Evolutionary conservation across 495 filamentous ascomycete species (phyloP).

Genomic region (Daldinia loculata): DNA sequence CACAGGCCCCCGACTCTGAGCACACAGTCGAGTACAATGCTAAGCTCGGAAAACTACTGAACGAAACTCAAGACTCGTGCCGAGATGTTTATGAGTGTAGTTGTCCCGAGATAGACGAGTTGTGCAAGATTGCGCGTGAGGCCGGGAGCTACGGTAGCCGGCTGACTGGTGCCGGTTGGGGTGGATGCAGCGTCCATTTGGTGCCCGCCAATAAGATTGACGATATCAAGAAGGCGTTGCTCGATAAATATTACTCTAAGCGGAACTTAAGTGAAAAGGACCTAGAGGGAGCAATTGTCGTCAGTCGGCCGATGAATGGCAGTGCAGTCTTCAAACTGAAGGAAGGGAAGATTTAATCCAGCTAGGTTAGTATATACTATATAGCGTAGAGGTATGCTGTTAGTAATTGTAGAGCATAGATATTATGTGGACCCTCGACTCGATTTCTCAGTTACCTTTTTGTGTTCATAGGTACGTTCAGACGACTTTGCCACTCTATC

Average conservation of each 20-base stretch:
- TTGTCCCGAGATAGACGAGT: slow-evolving; percentile 85
- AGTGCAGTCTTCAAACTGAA: slow-evolving; percentile 60
- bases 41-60: slow-evolving; percentile 83
- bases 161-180: slow-evolving; percentile 95
- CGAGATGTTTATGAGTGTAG: slow-evolving; percentile 87
- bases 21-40: slow-evolving; percentile 69
- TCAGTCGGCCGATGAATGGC: slow-evolving; percentile 83
- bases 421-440: background rate
- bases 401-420: background rate
- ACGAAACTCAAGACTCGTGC: slow-evolving; percentile 88
- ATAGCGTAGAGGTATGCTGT: background rate
- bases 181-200: slow-evolving; percentile 93
- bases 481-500: background rate
- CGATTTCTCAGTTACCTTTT: background rate
- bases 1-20: slow-evolving; percentile 45
- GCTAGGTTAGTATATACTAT: background rate
- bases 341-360: slow-evolving; percentile 38
- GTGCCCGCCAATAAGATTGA: slow-evolving; percentile 86
- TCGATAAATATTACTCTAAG: slow-evolving; percentile 83
- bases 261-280: slow-evolving; percentile 77
- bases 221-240: slow-evolving; percentile 78
- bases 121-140: slow-evolving; percentile 79
- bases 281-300: slow-evolving; percentile 81
- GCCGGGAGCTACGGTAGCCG: slow-evolving; percentile 86
- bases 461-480: background rate